Evolutionary conservation across 352 stramenopile genomes (phyloP), one percentile per base, ranked within the genome.

Genomic region (Phytophthora constricta): DNA sequence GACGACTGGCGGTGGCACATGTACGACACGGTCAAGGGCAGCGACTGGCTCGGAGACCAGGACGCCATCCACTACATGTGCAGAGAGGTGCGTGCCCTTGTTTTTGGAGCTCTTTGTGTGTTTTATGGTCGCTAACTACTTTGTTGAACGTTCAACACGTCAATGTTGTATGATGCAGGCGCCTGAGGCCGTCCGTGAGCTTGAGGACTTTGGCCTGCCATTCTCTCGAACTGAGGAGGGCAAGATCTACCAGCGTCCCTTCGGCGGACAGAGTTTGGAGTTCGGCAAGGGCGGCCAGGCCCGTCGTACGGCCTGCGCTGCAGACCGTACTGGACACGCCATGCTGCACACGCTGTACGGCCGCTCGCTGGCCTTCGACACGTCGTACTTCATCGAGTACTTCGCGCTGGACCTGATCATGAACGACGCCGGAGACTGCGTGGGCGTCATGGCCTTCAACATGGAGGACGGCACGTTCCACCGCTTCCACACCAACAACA

Each of bases 61-160:
- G 97, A 99, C 80, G 94, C 96, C 54, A 99, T 99, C 74, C 96
- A 99, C 74, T 99, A 99, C 89, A 99, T 99, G 97, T 98, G 95
- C 77, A 79, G 92, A 51, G 96, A 99, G 68, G n/a, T n/a, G n/a
- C n/a, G n/a, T n/a, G n/a, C n/a, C n/a, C n/a, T n/a, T n/a, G n/a
- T n/a, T n/a, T n/a, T n/a, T n/a, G n/a, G n/a, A n/a, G n/a, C n/a
- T n/a, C n/a, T n/a, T n/a, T n/a, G 71, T 78, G 28, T 25, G 61
- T 68, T 25, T 5, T 25, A 26, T 48, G 28, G 46, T 13, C 16
- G 68, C n/a, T n/a, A n/a, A n/a, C n/a, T n/a, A n/a, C n/a, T 46
- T 51, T 53, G 16, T 27, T 58, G 27, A 23, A 79, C n/a, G n/a
- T n/a, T n/a, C n/a, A n/a, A n/a, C n/a, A n/a, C n/a, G n/a, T n/a